phyloP scores from a whole-genome alignment of 225 moss, liverwort and hornwort species.

The Polytrichum formosum region DNA sequence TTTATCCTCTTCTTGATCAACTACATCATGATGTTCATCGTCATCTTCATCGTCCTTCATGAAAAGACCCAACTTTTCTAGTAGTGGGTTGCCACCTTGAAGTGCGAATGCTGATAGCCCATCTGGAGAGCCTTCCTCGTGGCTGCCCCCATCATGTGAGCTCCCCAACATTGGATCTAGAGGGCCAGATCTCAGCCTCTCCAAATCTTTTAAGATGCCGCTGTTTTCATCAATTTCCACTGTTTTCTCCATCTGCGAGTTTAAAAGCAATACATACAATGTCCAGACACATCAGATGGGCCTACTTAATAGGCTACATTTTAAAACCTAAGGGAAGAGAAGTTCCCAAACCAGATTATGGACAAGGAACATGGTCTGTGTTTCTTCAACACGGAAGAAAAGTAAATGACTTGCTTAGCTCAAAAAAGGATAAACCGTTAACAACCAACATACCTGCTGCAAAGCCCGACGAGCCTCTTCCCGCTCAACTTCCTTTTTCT shows the following conservation, averaged over 20 bases:
- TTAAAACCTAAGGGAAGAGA: background rate
- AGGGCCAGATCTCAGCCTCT: conserved; percentile 74
- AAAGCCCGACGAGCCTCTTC: conserved; percentile 85
- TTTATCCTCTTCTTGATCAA: conserved; percentile 37
- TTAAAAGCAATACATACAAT: background rate
- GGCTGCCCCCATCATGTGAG: conserved; percentile 68
- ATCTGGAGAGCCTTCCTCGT: conserved; percentile 66
- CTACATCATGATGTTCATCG: conserved; percentile 40
- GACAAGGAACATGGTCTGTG: background rate
- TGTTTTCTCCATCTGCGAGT: conserved; percentile 86
- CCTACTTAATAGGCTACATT: background rate
- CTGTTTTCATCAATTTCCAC: conserved; percentile 94
- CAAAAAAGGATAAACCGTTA: background rate
- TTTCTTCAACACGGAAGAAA: too few relatives aligned
- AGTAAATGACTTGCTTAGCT: too few relatives aligned
- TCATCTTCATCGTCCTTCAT: conserved; percentile 95
- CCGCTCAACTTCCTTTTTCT: conserved; percentile 79
- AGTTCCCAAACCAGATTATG: background rate
- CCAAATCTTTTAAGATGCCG: conserved; percentile 79
- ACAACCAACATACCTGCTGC: conserved; percentile 53
- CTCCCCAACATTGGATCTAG: conserved; percentile 61
- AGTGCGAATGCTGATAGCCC: conserved; percentile 74
- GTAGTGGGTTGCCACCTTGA: conserved; percentile 71
- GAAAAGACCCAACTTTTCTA: conserved; percentile 89
- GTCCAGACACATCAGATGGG: background rate